Evolutionary conservation across 2,329 filamentous ascomycete species (phyloP), one percentile per base, ranked within the genome.

Genomic region (Fusarium sp.): DNA sequence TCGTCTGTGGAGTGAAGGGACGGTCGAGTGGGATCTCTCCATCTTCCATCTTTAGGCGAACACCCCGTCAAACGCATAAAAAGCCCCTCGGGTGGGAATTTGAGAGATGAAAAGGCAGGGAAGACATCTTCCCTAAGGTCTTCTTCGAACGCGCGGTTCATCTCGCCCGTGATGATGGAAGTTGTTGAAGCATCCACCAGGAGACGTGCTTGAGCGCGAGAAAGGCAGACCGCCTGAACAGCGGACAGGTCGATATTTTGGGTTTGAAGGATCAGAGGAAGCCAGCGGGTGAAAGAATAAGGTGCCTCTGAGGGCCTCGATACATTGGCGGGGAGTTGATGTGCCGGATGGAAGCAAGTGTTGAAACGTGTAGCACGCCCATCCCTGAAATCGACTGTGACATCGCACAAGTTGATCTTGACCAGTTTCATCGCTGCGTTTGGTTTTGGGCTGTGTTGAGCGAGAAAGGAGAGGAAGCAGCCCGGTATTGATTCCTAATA

Each of bases 61-160:
- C 83, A 86, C 14, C 80, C 80, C 29, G 83, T 82, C 18, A 87
- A 77, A 13, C 84, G 80, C 66, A 85, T 79, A 65, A 87, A 86
- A n/a, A 87, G 71, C 0, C 83, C 82, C 40, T 82, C 73, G 1
- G 76, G 74, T 0, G 84, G 79, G 54, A 83, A 82, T 0, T 22
- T 54, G 7, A 80, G 76, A 1, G 61, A 67, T 2, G 61, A 60
- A 38, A 80, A 79, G 5, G 69, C 50, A 1, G 79, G 80, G 3
- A 72, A 47, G 10, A 84, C 74, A 6, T 79, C 77, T 6, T 81
- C 80, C 13, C 47, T 35, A 22, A 72, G 60, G 11, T 72, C 64
- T 50, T 71, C 68, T 27, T 54, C 22, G 34, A 64, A 52, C 34
- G 68, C 64, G 22, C 47, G 47, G 16, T 34, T 72, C 20, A 34